A percentile compares a stretch with the other conserved stretches of the same genome.
Evolutionary conservation across 306 rosid genomes (phyloP).

Genomic region (Biancaea sappan): DNA sequence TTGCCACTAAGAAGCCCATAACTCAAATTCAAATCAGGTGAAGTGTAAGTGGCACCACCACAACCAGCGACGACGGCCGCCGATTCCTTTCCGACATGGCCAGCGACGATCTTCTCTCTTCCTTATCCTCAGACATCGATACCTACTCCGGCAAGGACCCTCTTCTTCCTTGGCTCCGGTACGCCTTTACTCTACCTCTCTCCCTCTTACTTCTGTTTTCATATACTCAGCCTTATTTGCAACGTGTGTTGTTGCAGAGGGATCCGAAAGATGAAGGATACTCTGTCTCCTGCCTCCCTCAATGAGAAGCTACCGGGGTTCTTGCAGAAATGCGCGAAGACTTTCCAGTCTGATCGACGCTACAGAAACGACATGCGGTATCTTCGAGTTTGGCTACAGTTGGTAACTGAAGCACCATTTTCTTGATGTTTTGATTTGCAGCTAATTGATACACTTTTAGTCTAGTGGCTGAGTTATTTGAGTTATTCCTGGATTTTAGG

Average conservation of each 20-base stretch:
- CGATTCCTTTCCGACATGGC: constrained; percentile 31
- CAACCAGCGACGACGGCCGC: constrained; percentile 1
- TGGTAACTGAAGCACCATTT: constrained; percentile 51
- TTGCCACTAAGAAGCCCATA: constrained; percentile 27
- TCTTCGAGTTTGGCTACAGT: constrained; percentile 89
- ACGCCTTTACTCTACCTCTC: not conserved
- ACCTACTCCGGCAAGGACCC: constrained; percentile 83
- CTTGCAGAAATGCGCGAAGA: constrained; percentile 68
- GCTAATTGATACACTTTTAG: not conserved
- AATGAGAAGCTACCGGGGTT: constrained; percentile 74
- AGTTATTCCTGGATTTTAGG: no score
- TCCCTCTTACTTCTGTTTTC: constrained; percentile 16
- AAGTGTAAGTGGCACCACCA: not conserved
- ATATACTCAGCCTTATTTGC: not conserved
- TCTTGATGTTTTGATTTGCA: not conserved
- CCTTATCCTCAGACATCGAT: constrained; percentile 65
- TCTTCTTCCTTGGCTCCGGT: constrained; percentile 97
- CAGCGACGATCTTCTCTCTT: constrained; percentile 57
- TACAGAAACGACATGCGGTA: constrained; percentile 82
- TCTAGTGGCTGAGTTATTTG: constrained; percentile 25
- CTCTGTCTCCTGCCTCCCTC: constrained; percentile 56
- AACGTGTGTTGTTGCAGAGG: constrained; percentile 54
- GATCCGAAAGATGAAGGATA: constrained; percentile 71
- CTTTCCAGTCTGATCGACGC: constrained; percentile 78
- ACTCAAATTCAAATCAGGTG: constrained; percentile 46